phyloP scores from a whole-genome alignment of 805 yeast genomes.

The Dipodascus geniculatus region DNA sequence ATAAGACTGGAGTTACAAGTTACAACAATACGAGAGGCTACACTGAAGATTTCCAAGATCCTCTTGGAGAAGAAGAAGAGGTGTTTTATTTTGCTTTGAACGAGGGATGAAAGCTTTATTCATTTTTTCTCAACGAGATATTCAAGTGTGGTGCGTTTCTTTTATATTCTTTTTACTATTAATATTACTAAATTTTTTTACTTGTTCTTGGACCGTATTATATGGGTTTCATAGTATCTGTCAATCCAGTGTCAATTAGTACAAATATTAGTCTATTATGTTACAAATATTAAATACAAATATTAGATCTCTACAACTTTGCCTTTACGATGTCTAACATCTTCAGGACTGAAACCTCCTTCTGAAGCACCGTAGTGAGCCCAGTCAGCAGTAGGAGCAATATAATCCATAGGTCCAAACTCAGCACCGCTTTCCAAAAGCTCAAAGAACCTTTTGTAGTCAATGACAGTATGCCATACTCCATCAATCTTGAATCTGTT shows the following conservation, averaged over 20 bases:
- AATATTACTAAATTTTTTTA: no score
- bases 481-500: constrained; percentile 55
- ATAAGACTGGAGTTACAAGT: neutral
- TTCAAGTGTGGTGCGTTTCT: neutral
- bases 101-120: neutral
- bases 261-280: no score
- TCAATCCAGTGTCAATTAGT: no score
- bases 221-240: no score
- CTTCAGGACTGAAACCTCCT: constrained; percentile 87
- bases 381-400: constrained; percentile 77
- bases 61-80: neutral
- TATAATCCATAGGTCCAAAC: constrained; percentile 72
- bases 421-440: constrained; percentile 51
- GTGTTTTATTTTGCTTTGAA: neutral
- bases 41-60: neutral
- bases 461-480: constrained; percentile 83
- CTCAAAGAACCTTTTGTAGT: constrained; percentile 65
- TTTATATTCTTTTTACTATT: neutral
- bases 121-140: neutral
- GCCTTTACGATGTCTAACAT: constrained; percentile 38
- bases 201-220: no score
- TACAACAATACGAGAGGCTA: neutral
- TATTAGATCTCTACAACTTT: constrained; percentile 25
- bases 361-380: constrained; percentile 77
- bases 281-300: no score